Evolutionary conservation across 2,329 filamentous ascomycete genomes (phyloP), one percentile per base, ranked within the genome.

Genomic region (Aspergillus jensenii): DNA sequence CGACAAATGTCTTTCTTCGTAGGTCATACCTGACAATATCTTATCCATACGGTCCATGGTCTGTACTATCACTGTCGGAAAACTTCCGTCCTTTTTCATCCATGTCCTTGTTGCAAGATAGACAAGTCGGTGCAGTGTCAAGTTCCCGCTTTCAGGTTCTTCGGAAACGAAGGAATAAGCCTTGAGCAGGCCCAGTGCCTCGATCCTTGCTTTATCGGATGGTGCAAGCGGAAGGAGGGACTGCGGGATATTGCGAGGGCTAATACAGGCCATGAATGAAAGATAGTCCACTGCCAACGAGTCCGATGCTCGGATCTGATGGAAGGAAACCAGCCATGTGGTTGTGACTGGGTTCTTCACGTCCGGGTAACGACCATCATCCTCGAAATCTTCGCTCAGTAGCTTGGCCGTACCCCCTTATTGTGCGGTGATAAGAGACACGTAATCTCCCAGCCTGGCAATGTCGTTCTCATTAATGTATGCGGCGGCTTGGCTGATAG

Each of bases 231-330:
- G 62, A 7, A 74, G 58, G 6, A 74, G 48, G 1, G 58, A 62
- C 4, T 68, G 21, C 0, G 68, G 66, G 27, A 75, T 71, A 37
- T 65, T 59, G 5, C 61, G 62, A 3, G 61, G 60, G 23, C 68
- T 0, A 45, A 45, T 27, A 4, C 21, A 45, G 23, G 12, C 17
- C 21, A 45, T 27, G 21, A 45, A 45, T 12, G 62, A 64, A 2
- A 76, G 60, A 46, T 68, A 53, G 6, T 53, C 11, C 21, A 15
- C 21, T 2, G 41, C 51, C n/a, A n/a, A 6, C 27, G 9, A 4
- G 21, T 46, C 19, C n/a, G 63, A 39, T 25, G 54, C 46, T 41
- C 59, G 66, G 9, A 63, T 58, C 14, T 59, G 46, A 4, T 40
- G 6, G 15, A 63, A 63, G 11, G 50, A 61, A 8, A 59, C 49